Conservation (phyloP, 2,329 filamentous ascomycete genomes). For the Colletotrichum sp. region DNA sequence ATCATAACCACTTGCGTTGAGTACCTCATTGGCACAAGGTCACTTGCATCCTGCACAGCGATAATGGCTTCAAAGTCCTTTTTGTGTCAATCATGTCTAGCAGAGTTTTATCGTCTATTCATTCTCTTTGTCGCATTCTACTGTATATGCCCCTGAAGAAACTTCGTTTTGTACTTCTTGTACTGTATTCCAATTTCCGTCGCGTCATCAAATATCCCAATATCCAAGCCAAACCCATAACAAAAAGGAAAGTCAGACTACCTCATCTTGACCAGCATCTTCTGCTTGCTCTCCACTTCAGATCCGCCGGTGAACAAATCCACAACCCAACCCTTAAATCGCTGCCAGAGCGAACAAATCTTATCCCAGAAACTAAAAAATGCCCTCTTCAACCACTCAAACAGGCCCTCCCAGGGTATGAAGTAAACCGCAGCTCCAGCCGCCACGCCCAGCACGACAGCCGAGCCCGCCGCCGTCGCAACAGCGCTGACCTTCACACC, state of each 20-base stretch:
- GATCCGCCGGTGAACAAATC: neutral
- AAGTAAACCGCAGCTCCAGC: constrained; percentile 5
- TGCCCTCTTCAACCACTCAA: neutral
- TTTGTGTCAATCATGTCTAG: neutral
- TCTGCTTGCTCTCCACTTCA: neutral
- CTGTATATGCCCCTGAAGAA: neutral
- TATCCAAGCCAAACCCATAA: neutral
- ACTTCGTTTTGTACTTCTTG: neutral
- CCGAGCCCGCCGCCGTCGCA: neutral
- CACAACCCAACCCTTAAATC: neutral
- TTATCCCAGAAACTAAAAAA: neutral
- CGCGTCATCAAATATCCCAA: neutral
- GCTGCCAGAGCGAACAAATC: constrained; percentile 1
- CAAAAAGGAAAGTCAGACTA: neutral
- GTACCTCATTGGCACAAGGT: neutral
- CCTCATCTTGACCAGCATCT: neutral
- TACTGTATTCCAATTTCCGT: neutral
- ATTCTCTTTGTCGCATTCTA: neutral
- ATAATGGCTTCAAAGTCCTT: accelerated
- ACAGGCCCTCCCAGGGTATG: constrained; percentile 4
- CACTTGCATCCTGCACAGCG: neutral
- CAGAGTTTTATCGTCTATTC: neutral
- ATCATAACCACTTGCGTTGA: too few relatives aligned
- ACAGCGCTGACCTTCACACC: neutral
- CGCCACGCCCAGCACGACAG: neutral